These are phyloP conservation scores for Hsuehochloa calcarea DNA, from an alignment of 176 grass and related monocot genomes.

Conservation along the genomic window DNA sequence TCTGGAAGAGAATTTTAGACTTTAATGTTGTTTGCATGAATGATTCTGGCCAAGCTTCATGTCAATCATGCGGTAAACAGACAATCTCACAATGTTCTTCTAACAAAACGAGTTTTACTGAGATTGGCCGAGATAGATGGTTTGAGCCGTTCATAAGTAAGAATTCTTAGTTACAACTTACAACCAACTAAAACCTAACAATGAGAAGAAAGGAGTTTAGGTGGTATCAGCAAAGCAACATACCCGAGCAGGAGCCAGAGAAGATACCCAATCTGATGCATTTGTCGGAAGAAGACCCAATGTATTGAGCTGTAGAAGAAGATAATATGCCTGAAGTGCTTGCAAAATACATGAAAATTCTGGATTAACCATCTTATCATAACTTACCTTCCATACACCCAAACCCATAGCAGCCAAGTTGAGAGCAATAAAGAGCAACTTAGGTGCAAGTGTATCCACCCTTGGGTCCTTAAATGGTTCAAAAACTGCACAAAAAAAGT, in stretches of 20 bases:
- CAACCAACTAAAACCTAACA: background rate
- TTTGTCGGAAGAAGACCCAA: slow-evolving; percentile 98
- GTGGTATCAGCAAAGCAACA: background rate
- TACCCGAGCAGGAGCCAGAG: slow-evolving; percentile 77
- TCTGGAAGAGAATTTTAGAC: background rate
- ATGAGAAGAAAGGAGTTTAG: background rate
- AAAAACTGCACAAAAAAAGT: slow-evolving; percentile 62
- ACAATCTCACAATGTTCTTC: background rate
- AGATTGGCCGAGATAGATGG: background rate
- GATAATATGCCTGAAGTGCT: background rate
- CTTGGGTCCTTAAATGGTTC: slow-evolving; percentile 93
- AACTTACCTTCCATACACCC: slow-evolving; percentile 89
- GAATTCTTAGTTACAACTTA: background rate
- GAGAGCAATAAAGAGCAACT: slow-evolving; percentile 85
- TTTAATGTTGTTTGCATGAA: background rate
- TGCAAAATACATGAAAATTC: slow-evolving; percentile 13
- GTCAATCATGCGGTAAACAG: background rate
- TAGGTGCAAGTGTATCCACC: slow-evolving; percentile 74
- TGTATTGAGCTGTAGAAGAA: slow-evolving; percentile 76
- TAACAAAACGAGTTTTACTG: background rate
- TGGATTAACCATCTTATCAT: background rate
- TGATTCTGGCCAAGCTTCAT: background rate
- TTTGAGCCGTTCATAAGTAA: background rate
- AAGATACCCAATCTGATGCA: slow-evolving; percentile 94
- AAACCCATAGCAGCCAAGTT: slow-evolving; percentile 83